A percentile compares a stretch with the other conserved stretches of the same genome.
Evolutionary conservation across 306 rosid genomes (phyloP).

Genomic region (Quercus robur): DNA sequence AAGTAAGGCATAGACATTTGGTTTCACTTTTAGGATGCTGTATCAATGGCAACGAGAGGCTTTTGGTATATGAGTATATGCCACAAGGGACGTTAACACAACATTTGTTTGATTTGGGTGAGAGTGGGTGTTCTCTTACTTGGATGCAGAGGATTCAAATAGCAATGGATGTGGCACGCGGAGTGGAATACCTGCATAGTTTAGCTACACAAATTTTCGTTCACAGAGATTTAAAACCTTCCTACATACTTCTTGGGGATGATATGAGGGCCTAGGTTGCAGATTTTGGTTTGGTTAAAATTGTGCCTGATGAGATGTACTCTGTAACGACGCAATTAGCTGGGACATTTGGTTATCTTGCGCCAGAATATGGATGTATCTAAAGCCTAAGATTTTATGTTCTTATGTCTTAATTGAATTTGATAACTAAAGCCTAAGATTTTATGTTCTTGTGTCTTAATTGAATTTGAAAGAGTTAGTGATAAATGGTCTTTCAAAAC

Average conservation of each 20-base stretch:
- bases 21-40: conserved; percentile 80
- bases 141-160: conserved; percentile 79
- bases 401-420: background rate
- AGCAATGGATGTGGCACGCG: conserved; percentile 90
- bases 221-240: conserved; percentile 86
- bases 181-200: conserved; percentile 82
- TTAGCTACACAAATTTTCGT: conserved; percentile 88
- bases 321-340: conserved; percentile 76
- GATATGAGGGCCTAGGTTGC: conserved; percentile 93
- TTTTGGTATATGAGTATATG: conserved; percentile 84
- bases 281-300: conserved; percentile 78
- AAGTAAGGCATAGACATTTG: conserved; percentile 83
- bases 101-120: conserved; percentile 69
- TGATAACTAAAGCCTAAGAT: conserved; percentile 15
- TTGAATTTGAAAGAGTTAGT: no score
- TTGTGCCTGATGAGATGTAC: conserved; percentile 71
- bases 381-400: conserved; percentile 6
- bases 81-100: conserved; percentile 83
- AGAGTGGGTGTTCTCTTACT: conserved; percentile 51
- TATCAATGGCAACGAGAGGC: conserved; percentile 72
- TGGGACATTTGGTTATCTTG: conserved; percentile 89
- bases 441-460: background rate
- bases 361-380: conserved; percentile 88
- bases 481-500: no score
- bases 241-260: conserved; percentile 78